phyloP scores from a whole-genome alignment of 176 grass and related monocot genomes.

The Tillandsia fasciculata region DNA sequence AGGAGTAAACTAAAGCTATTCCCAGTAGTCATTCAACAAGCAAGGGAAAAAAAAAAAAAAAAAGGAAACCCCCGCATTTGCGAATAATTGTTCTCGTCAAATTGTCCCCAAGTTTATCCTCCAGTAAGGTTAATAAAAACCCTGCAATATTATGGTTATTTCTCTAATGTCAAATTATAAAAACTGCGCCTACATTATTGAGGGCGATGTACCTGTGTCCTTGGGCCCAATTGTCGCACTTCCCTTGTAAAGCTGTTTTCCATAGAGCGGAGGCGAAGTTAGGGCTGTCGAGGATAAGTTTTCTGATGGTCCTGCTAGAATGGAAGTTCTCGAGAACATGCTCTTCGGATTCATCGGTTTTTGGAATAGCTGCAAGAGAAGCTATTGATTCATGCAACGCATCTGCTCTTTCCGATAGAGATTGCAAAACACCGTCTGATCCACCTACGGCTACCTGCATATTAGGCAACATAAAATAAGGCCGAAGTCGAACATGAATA shows the following conservation, averaged over 20 bases:
- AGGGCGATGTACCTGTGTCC: conserved; percentile 53
- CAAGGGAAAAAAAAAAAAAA: too few relatives aligned
- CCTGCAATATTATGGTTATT: too few relatives aligned
- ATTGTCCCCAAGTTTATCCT: neutral
- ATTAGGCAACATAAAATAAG: neutral
- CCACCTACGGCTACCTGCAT: conserved; percentile 62
- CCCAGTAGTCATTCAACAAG: too few relatives aligned
- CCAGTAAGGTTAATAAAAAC: neutral
- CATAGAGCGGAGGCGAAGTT: conserved; percentile 60
- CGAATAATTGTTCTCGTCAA: too few relatives aligned
- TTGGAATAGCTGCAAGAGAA: conserved; percentile 42
- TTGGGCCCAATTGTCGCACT: conserved; percentile 51
- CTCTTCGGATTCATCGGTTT: conserved; percentile 48
- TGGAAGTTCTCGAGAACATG: conserved; percentile 80
- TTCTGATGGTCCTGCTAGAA: conserved; percentile 69
- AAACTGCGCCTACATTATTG: neutral
- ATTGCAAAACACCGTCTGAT: conserved; percentile 53
- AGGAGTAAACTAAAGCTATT: too few relatives aligned
- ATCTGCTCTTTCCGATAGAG: conserved; percentile 26
- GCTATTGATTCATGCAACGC: conserved; percentile 63
- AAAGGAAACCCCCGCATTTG: too few relatives aligned
- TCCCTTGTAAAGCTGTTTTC: conserved; percentile 60
- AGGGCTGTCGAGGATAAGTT: conserved; percentile 48
- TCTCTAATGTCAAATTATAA: too few relatives aligned
- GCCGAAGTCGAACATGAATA: neutral